Percentiles rank a stretch among this genome's conserved stretches.
Conservation (phyloP, 345 rosid genomes). For the Eutrema heterophyllum region DNA sequence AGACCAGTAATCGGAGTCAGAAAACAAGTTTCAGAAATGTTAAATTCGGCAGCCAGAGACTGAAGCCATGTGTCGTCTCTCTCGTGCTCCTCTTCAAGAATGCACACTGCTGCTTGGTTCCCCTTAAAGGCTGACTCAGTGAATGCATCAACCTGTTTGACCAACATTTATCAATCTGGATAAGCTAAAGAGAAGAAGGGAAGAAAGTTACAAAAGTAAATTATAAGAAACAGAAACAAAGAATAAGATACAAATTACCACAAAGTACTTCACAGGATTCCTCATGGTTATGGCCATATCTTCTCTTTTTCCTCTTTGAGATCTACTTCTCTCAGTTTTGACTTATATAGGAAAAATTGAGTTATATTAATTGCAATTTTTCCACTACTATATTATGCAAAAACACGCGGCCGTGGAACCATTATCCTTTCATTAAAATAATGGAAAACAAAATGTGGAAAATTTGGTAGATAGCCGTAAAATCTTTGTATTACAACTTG, state of each 20-base stretch:
- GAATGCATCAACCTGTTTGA: conserved; percentile 60
- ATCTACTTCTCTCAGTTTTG: not conserved
- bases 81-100: conserved; percentile 57
- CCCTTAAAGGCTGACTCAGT: conserved; percentile 61
- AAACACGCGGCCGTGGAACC: no score
- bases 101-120: conserved; percentile 77
- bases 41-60: conserved; percentile 51
- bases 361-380: no score
- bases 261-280: conserved; percentile 36
- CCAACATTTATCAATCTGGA: not conserved
- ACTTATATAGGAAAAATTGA: not conserved
- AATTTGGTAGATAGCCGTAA: no score
- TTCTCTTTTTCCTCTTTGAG: not conserved
- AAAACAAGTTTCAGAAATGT: conserved; percentile 42
- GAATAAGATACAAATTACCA: conserved; percentile 21
- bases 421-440: no score
- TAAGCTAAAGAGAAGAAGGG: not conserved
- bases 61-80: conserved; percentile 66
- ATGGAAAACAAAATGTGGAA: no score
- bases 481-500: no score
- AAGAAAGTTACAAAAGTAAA: not conserved
- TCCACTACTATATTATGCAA: no score
- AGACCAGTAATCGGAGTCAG: conserved; percentile 16
- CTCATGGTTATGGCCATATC: not conserved
- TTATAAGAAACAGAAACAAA: not conserved